Percentiles rank a stretch among this genome's conserved stretches.
phyloP scores from a whole-genome alignment of 768 basidiomycete species.

The Termitomyces sp. region DNA sequence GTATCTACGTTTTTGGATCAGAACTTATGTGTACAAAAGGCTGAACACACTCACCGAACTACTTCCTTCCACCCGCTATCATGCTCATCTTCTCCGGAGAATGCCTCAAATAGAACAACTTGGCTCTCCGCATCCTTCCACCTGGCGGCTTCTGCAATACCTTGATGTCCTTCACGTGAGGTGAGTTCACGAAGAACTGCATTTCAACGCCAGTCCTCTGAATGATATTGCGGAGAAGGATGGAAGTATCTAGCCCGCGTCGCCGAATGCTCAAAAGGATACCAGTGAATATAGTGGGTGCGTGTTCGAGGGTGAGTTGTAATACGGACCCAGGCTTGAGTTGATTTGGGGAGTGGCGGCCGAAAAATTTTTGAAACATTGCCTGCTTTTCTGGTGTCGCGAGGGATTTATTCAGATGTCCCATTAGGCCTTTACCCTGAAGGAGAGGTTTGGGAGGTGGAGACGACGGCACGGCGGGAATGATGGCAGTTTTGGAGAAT shows the following conservation, averaged over 20 bases:
- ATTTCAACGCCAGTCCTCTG: slow-evolving; percentile 91
- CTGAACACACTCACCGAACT: slow-evolving; percentile 10
- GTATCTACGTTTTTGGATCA: neutral
- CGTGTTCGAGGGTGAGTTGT: slow-evolving; percentile 68
- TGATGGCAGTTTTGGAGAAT: slow-evolving; percentile 65
- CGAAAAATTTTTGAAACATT: slow-evolving; percentile 67
- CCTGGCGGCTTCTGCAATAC: slow-evolving; percentile 62
- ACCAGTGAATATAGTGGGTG: slow-evolving; percentile 82
- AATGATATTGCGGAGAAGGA: slow-evolving; percentile 84
- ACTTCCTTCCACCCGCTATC: slow-evolving; percentile 45
- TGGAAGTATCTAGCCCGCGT: slow-evolving; percentile 82
- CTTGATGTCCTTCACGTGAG: slow-evolving; percentile 83
- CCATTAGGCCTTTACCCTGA: slow-evolving; percentile 75
- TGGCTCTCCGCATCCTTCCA: slow-evolving; percentile 67
- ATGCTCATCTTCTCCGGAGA: slow-evolving; percentile 82
- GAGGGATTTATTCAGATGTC: slow-evolving; percentile 59
- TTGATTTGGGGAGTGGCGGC: slow-evolving; percentile 58
- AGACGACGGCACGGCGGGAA: slow-evolving; percentile 38
- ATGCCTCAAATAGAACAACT: slow-evolving; percentile 78
- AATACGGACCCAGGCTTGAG: slow-evolving; percentile 84
- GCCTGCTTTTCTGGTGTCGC: slow-evolving; percentile 64
- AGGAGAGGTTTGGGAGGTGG: slow-evolving; percentile 41
- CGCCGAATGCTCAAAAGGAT: slow-evolving; percentile 80
- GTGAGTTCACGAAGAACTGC: slow-evolving; percentile 83
- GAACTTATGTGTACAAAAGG: neutral